Base-by-base conservation (phyloP, 129 eudicot genomes). In the Oenanthe sinensis region DNA sequence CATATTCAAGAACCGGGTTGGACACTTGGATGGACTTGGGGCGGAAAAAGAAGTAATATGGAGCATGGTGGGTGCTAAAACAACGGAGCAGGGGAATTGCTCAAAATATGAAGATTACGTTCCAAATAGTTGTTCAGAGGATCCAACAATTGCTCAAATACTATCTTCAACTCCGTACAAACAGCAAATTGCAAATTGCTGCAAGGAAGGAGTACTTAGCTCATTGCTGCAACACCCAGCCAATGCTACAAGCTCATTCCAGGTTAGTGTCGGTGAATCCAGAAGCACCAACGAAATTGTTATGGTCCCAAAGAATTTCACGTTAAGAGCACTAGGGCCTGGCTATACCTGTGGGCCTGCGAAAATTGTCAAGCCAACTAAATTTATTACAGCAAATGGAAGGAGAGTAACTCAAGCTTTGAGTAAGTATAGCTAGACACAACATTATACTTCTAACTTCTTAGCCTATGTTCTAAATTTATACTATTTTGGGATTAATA, bases 271-370 rank as follows among this genome's bases (percentile, higher is more conserved):
- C 46, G 98, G 97, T 58, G 88, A 81, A 14, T 86, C 98, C 28
- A 97, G 96, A 67, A 95, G 90, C 84, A 85, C 92, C 10, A 95
- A 95, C 50, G 91, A 82, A 62, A 95, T 94, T 0, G 97, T 95
- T 72, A 83, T 79, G 84, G 83, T 91, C 20, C 98, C 98, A 2
- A 90, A 77, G 85, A 95, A 91, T 82, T 91, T 91, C 81, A 91
- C 97, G 20, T 80, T 95, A 79, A 87, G 71, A 49, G 96, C 96
- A 75, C 97, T 97, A 0, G 97, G 96, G 1, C 94, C 96, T 13
- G 97, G 98, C 42, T 95, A 95, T 75, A 95, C 91, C 9, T 95
- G 98, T 86, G 97, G 98, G 24, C 94, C 97, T 2, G 98, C 86
- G 48, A 88, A 82, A 68, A 78, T 90, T 48, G 98, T 79, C 74